phyloP scores from a whole-genome alignment of 2,329 filamentous ascomycete species.

The Exophiala aquamarina region DNA sequence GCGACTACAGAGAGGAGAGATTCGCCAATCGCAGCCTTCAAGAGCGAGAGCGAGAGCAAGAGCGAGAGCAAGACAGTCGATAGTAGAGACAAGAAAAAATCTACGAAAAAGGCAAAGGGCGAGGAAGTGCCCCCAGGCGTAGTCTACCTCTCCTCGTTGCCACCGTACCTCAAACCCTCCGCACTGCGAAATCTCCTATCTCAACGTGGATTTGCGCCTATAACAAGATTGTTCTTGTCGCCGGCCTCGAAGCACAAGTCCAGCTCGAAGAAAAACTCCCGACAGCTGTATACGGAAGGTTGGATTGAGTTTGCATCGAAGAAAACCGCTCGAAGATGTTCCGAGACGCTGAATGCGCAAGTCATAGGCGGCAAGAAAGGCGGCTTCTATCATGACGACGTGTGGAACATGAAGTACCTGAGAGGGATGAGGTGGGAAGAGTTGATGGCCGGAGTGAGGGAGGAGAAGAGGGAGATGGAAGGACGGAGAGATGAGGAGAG shows the following conservation, averaged over 20 bases:
- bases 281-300: slow-evolving; percentile 44
- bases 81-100: slow-evolving; percentile 45
- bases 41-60: not conserved
- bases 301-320: slow-evolving; percentile 50
- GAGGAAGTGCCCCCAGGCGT: slow-evolving; percentile 34
- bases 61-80: not conserved
- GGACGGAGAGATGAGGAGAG: slow-evolving; percentile 43
- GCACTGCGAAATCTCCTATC: slow-evolving; percentile 44
- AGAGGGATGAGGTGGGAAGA: slow-evolving; percentile 44
- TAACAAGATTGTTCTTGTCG: slow-evolving; percentile 45
- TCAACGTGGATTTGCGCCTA: slow-evolving; percentile 42
- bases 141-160: slow-evolving; percentile 46
- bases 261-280: slow-evolving; percentile 38
- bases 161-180: slow-evolving; percentile 49
- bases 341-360: slow-evolving; percentile 45
- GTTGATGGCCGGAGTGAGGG: slow-evolving; percentile 45
- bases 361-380: slow-evolving; percentile 46
- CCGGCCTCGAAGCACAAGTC: slow-evolving; percentile 34
- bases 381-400: slow-evolving; percentile 47
- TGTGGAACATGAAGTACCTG: slow-evolving; percentile 49
- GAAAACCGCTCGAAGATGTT: slow-evolving; percentile 44
- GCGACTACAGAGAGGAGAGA: no score
- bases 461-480: slow-evolving; percentile 44
- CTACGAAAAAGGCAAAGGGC: slow-evolving; percentile 34
- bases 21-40: no score